Evolutionary conservation across 345 rosid genomes (phyloP).

Genomic region (Corchorus capsularis): DNA sequence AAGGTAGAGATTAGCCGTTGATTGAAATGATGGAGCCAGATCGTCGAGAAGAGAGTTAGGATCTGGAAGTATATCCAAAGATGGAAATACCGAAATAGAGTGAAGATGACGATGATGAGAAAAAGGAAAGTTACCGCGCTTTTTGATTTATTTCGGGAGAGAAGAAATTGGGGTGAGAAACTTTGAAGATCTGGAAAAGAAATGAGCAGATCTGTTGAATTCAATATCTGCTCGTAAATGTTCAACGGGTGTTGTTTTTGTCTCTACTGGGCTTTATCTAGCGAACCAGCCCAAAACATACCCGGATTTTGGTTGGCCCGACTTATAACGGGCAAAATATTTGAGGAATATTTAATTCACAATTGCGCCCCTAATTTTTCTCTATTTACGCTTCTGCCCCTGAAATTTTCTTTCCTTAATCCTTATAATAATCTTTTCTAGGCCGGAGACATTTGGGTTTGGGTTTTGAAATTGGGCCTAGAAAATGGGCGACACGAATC

Average conservation of each 20-base stretch:
- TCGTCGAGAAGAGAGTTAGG: not conserved
- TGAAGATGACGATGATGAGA: not conserved
- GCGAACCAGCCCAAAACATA: not conserved
- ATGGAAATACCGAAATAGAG: not conserved
- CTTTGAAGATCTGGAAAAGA: not conserved
- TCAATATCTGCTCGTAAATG: not conserved
- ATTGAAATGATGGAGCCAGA: not conserved
- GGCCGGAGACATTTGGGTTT: too few species aligned
- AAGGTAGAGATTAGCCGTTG: not conserved
- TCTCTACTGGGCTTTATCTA: slow-evolving; percentile 7
- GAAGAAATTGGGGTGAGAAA: not conserved
- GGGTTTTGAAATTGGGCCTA: too few species aligned
- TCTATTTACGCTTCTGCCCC: too few species aligned
- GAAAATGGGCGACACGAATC: too few species aligned
- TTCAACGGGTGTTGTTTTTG: not conserved
- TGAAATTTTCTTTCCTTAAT: too few species aligned
- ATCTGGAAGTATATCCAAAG: not conserved
- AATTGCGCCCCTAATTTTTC: too few species aligned
- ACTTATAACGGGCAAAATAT: too few species aligned
- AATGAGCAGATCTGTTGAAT: not conserved
- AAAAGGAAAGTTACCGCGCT: not conserved
- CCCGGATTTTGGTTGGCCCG: not conserved
- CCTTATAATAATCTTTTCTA: too few species aligned
- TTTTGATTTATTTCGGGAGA: not conserved
- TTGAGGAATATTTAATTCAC: too few species aligned